Evolutionary conservation across 2,329 filamentous ascomycete genomes (phyloP).

Genomic region (Tolypocladium ophioglossoides): DNA sequence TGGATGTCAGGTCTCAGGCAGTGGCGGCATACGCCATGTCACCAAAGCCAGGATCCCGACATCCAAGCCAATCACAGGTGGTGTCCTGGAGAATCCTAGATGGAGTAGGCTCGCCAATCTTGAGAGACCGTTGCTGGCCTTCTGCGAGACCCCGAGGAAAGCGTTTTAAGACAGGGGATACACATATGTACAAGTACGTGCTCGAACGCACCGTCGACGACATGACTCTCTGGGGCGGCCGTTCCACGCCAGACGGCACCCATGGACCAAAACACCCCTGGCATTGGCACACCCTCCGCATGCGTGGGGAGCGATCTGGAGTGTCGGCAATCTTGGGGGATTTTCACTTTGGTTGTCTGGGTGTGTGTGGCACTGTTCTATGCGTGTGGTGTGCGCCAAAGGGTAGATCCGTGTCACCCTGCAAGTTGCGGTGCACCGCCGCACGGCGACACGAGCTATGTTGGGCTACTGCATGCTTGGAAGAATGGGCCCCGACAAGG

Average conservation of each 20-base stretch:
- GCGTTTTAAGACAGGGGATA: neutral
- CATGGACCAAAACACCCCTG: neutral
- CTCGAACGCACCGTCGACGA: neutral
- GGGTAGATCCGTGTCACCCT: slow-evolving; percentile 1
- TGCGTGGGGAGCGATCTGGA: neutral
- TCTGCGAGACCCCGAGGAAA: neutral
- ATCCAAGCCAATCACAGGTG: neutral
- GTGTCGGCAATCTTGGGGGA: neutral
- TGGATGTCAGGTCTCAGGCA: neutral
- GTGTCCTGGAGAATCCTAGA: too few species aligned
- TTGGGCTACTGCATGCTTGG: too few species aligned
- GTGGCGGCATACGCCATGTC: neutral
- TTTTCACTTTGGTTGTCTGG: neutral
- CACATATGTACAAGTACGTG: too few species aligned
- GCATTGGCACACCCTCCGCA: neutral
- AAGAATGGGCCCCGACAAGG: neutral
- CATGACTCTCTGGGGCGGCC: neutral
- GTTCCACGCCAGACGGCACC: neutral
- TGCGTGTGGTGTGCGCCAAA: neutral
- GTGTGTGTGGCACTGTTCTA: neutral
- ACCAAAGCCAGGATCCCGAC: neutral
- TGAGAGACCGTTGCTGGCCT: neutral
- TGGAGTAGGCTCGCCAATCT: neutral
- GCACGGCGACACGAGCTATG: neutral
- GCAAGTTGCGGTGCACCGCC: neutral